Base-by-base conservation (phyloP, 768 basidiomycete genomes). In the Kwoniella heveanensis region DNA sequence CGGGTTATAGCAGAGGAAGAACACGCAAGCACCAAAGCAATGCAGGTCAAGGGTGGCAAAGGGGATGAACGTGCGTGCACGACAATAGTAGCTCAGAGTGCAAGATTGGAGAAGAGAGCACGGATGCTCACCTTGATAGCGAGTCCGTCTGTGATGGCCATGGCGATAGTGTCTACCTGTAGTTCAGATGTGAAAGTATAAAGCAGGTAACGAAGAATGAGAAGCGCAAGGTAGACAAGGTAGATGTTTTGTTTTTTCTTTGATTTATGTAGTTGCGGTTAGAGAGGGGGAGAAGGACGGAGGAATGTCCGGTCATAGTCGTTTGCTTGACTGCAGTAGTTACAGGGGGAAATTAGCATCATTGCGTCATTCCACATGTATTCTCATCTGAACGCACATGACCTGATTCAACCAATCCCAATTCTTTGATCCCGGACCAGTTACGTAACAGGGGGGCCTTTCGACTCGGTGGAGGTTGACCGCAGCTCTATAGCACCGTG, bases 121-220 rank as follows among this genome's bases (percentile, higher is more conserved):
- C 8, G 6, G 39, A 7, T 44, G 39, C 71, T 67, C 30, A 87
- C 88, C 84, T 95, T 93, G 84, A 93, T 86, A 39, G 88, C 70
- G 67, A 94, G 86, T 17, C 86, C 88, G 77, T 94, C 91, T 69
- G 83, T 88, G 90, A 91, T 55, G 54, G 57, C 39, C 57, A 66
- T 60, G 50, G 8, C 61, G 64, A 32, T 21, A 21, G 44, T 19
- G 60, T 21, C 3, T 44, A 19, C 8, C 17, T 44, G 39, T n/a
- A n/a, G n/a, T n/a, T n/a, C n/a, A n/a, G n/a, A n/a, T n/a, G 32
- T 36, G 13, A 36, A 13, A 36, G 13, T 13, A 36, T 36, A 44
- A 54, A 54, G 51, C 51, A 47, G 25, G 46, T 26, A 19, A 48
- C n/a, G n/a, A 32, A 32, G 32, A 32, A 13, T 6, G 32, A 32